A percentile compares a stretch with the other conserved stretches of the same genome.
Evolutionary conservation across 345 rosid genomes (phyloP).

Genomic region (Syzygium jambos): DNA sequence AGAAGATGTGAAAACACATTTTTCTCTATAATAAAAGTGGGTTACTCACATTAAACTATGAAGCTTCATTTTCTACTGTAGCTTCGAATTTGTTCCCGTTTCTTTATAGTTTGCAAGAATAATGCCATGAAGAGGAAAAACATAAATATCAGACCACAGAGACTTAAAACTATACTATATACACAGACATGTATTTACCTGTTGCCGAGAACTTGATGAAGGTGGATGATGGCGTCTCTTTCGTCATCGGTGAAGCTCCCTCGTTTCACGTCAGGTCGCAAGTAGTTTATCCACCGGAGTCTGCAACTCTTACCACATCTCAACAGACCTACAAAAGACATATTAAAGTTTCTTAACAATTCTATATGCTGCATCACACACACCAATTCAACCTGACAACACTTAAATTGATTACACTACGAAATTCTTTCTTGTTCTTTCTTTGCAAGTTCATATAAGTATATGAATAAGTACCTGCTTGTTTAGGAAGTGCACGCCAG

Average conservation of each 20-base stretch:
- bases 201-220: constrained; percentile 33
- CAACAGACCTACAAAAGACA: constrained; percentile 3
- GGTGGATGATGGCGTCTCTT: constrained; percentile 23
- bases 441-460: background rate
- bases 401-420: background rate
- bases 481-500: constrained; percentile 44
- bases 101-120: background rate
- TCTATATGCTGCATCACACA: background rate
- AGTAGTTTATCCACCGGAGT: constrained; percentile 41
- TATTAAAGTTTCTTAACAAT: background rate
- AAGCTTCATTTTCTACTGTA: background rate
- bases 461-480: constrained; percentile 20
- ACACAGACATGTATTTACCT: constrained; percentile 8
- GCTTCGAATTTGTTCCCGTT: background rate
- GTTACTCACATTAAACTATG: background rate
- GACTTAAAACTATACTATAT: background rate
- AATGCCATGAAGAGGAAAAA: background rate
- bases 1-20: background rate
- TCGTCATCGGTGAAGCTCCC: constrained; percentile 39
- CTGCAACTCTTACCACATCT: constrained; percentile 55
- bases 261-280: constrained; percentile 41
- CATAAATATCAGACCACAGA: background rate
- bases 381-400: background rate
- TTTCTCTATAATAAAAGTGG: background rate
- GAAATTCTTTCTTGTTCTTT: background rate